phyloP scores from a whole-genome alignment of 2,329 filamentous ascomycete species.

The Ramularia endophylla region DNA sequence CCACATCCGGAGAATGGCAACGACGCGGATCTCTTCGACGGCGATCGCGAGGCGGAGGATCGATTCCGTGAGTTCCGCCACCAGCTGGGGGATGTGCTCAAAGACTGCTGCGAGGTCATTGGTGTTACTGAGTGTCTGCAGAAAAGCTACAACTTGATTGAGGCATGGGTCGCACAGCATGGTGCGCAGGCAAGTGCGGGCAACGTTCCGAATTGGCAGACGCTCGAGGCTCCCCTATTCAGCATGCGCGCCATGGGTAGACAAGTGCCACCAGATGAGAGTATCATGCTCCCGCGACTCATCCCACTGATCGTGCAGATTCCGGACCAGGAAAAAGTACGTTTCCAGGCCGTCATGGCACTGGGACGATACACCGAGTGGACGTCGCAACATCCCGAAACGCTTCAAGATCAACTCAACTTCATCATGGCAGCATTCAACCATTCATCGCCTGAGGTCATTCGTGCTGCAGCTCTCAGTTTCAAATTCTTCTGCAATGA shows the following conservation, averaged over 20 bases:
- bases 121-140: conserved; percentile 84
- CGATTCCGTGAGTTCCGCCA: conserved; percentile 96
- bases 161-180: conserved; percentile 80
- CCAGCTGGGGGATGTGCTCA: conserved; percentile 94
- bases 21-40: conserved; percentile 80
- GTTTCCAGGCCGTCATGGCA: conserved; percentile 97
- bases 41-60: conserved; percentile 91
- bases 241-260: conserved; percentile 93
- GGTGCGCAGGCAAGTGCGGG: conserved; percentile 66
- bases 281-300: conserved; percentile 77
- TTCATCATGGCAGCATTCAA: conserved; percentile 94
- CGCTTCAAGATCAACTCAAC: conserved; percentile 84
- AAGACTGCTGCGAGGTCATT: conserved; percentile 95
- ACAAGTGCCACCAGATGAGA: conserved; percentile 89
- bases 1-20: conserved; percentile 66
- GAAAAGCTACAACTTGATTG: conserved; percentile 81
- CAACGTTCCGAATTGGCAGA: conserved; percentile 89
- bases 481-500: conserved; percentile 98
- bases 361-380: conserved; percentile 95
- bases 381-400: conserved; percentile 91
- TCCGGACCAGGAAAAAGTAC: conserved; percentile 93
- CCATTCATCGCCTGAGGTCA: conserved; percentile 81
- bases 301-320: conserved; percentile 93
- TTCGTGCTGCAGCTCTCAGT: conserved; percentile 83
- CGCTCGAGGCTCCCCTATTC: conserved; percentile 90